These are phyloP conservation scores for Hansenula lynferdii DNA, from an alignment of 1,139 yeast genomes.

Conservation along the genomic window DNA sequence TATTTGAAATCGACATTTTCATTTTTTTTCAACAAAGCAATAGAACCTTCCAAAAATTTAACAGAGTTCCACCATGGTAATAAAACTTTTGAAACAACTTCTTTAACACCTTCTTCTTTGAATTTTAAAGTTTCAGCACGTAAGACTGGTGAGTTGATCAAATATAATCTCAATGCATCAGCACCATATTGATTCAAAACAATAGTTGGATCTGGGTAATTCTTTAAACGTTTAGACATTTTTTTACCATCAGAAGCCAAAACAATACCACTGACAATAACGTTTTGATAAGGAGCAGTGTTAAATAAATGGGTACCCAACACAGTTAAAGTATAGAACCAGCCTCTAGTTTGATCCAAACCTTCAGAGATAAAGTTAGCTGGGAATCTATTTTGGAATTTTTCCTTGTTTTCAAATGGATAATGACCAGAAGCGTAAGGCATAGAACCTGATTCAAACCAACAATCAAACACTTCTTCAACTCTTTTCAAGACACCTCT, in stretches of 20 bases:
- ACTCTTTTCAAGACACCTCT: slow-evolving; percentile 85
- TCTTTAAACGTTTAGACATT: slow-evolving; percentile 97
- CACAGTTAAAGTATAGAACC: slow-evolving; percentile 97
- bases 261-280: slow-evolving; percentile 94
- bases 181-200: slow-evolving; percentile 92
- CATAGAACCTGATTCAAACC: slow-evolving; percentile 99
- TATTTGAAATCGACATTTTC: slow-evolving; percentile 68
- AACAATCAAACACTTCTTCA: slow-evolving; percentile 98
- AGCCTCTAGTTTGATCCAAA: slow-evolving; percentile 98
- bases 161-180: slow-evolving; percentile 91
- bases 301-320: slow-evolving; percentile 93
- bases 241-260: slow-evolving; percentile 98
- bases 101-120: slow-evolving; percentile 98
- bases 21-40: slow-evolving; percentile 76
- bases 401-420: slow-evolving; percentile 83
- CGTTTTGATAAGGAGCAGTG: slow-evolving; percentile 91
- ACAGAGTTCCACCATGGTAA: slow-evolving; percentile 98
- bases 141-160: slow-evolving; percentile 95
- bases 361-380: slow-evolving; percentile 99
- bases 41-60: slow-evolving; percentile 95
- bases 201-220: slow-evolving; percentile 90
- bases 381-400: slow-evolving; percentile 74
- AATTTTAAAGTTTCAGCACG: slow-evolving; percentile 95
- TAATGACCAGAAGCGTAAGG: slow-evolving; percentile 97
- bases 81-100: slow-evolving; percentile 90